Evolutionary conservation across 2,329 filamentous ascomycete genomes (phyloP).

Genomic region (Cercospora berteroae): DNA sequence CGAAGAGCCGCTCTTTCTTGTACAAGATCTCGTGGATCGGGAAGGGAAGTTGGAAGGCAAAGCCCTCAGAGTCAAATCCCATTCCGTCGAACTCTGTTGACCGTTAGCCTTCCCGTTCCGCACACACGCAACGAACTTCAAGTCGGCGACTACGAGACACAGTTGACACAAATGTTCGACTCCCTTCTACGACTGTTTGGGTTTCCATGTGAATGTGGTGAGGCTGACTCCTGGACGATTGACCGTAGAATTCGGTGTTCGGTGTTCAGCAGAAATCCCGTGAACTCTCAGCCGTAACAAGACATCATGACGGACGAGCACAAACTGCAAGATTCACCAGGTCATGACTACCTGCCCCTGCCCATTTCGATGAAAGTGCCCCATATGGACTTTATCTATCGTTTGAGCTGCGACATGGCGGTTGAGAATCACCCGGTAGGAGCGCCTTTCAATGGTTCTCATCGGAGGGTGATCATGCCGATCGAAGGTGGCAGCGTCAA

Average conservation of each 20-base stretch:
- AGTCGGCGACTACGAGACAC: background rate
- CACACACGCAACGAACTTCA: background rate
- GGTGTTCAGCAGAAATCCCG: background rate
- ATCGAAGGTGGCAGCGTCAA: slow-evolving; percentile 25
- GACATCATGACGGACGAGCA: slow-evolving; percentile 8
- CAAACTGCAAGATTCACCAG: slow-evolving; percentile 2
- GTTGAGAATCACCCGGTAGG: slow-evolving; percentile 24
- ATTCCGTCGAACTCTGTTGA: background rate
- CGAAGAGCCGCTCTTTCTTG: background rate
- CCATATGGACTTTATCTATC: slow-evolving; percentile 28
- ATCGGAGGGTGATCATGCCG: slow-evolving; percentile 25
- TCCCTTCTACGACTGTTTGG: background rate
- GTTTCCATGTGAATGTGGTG: background rate
- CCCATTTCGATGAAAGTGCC: slow-evolving; percentile 21
- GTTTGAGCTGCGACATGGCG: slow-evolving; percentile 27
- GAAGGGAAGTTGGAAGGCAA: background rate
- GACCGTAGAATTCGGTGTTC: background rate
- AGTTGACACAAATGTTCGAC: background rate
- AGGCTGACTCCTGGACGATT: background rate
- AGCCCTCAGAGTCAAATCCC: background rate
- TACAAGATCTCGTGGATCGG: background rate
- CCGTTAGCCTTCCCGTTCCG: background rate
- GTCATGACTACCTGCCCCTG: slow-evolving; percentile 3
- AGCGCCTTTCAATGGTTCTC: slow-evolving; percentile 17
- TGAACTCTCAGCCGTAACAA: background rate